Conservation (phyloP, 345 rosid genomes). For the Eucalyptus curtisii region DNA sequence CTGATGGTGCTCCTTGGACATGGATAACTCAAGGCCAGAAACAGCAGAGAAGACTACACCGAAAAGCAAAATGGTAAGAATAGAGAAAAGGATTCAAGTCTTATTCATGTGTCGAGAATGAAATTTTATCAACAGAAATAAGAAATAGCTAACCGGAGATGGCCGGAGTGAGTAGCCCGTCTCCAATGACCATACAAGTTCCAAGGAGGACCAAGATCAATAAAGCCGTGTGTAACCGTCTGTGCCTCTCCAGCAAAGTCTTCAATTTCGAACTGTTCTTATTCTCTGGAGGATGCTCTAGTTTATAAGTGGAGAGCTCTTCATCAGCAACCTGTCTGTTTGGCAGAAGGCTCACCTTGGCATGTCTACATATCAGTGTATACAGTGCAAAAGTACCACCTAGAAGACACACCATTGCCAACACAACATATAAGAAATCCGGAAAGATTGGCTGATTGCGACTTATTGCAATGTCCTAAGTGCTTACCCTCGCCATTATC, state of each 20-base stretch:
- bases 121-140: not conserved
- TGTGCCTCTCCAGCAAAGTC: conserved; percentile 70
- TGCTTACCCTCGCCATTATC: conserved; percentile 94
- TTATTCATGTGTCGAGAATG: not conserved
- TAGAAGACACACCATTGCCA: conserved; percentile 1
- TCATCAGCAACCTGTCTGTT: conserved; percentile 89
- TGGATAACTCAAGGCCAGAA: conserved; percentile 91
- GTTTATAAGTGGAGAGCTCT: conserved; percentile 90
- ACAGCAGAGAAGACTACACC: conserved; percentile 94
- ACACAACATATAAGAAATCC: not conserved
- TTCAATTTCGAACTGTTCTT: conserved; percentile 53
- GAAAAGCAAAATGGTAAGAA: not conserved
- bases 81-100: not conserved
- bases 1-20: conserved; percentile 85
- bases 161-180: conserved; percentile 95
- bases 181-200: conserved; percentile 99
- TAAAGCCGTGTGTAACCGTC: conserved; percentile 78
- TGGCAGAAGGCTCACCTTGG: conserved; percentile 89
- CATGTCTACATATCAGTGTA: conserved; percentile 86
- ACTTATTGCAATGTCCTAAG: not conserved
- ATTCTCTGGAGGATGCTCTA: conserved; percentile 66
- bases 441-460: not conserved
- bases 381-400: conserved; percentile 98
- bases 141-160: conserved; percentile 58
- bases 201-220: conserved; percentile 92